These are phyloP conservation scores for Polyporus arcularius DNA, from an alignment of 768 basidiomycete species.

Conservation along the genomic window DNA sequence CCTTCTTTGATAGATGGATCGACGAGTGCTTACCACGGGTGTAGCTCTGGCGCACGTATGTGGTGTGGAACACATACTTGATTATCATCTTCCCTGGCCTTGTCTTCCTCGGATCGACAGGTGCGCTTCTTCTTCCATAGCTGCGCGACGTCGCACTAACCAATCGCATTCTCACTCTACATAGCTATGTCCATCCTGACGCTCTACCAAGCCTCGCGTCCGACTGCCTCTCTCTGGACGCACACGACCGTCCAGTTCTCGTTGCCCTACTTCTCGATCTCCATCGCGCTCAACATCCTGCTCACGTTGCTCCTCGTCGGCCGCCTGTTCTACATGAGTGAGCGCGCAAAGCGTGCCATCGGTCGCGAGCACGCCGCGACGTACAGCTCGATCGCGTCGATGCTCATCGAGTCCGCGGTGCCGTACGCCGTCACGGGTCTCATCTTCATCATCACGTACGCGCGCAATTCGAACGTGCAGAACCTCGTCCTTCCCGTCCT, in stretches of 20 bases:
- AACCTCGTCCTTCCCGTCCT: slow-evolving; percentile 26
- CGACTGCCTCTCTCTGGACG: slow-evolving; percentile 15
- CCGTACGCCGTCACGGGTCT: slow-evolving; percentile 26
- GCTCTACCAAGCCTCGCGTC: slow-evolving; percentile 19
- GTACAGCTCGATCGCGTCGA: slow-evolving; percentile 27
- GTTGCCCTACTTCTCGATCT: slow-evolving; percentile 26
- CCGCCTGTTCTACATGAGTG: slow-evolving; percentile 26
- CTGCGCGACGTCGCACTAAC: not conserved
- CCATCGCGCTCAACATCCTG: slow-evolving; percentile 25
- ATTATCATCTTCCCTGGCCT: slow-evolving; percentile 19
- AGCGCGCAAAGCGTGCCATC: slow-evolving; percentile 21
- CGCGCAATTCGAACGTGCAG: slow-evolving; percentile 13
- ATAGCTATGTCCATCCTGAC: slow-evolving; percentile 20
- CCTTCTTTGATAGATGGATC: not conserved
- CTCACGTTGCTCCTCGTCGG: slow-evolving; percentile 25
- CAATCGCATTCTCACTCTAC: not conserved
- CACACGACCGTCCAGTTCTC: slow-evolving; percentile 19
- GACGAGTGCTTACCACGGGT: not conserved
- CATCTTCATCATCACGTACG: slow-evolving; percentile 28
- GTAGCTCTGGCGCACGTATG: slow-evolving; percentile 26
- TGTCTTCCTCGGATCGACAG: slow-evolving; percentile 15
- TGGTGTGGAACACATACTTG: slow-evolving; percentile 19
- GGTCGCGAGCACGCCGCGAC: slow-evolving; percentile 10
- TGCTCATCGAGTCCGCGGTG: slow-evolving; percentile 29
- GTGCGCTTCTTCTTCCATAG: slow-evolving; percentile 2